A percentile compares a stretch with the other conserved stretches of the same genome.
phyloP scores from a whole-genome alignment of 208 protist genomes.

The Porcisia hertigi region DNA sequence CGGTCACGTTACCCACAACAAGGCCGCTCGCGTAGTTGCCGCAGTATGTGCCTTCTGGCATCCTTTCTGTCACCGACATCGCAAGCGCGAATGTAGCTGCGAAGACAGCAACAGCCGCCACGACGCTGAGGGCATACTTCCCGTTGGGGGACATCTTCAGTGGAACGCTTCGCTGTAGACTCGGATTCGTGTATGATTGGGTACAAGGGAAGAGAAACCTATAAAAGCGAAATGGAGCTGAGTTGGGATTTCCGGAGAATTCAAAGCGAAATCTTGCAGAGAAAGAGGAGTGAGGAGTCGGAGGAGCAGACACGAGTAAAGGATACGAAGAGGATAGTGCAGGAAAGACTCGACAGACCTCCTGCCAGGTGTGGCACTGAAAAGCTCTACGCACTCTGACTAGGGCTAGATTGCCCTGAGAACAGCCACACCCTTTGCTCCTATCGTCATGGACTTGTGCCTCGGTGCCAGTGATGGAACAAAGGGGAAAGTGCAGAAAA shows the following conservation, averaged over 20 bases:
- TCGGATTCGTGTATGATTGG: not conserved
- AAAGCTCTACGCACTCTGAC: not conserved
- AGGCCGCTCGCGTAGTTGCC: constrained; percentile 51
- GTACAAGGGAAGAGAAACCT: not conserved
- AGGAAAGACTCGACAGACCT: not conserved
- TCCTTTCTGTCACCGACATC: constrained; percentile 3
- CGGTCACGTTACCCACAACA: constrained; percentile 46
- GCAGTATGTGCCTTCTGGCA: constrained; percentile 52
- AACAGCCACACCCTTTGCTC: not conserved
- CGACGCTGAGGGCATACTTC: not conserved
- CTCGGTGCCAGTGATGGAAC: not conserved
- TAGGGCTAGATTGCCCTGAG: not conserved
- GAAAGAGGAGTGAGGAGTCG: not conserved
- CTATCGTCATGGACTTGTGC: not conserved
- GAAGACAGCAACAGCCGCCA: not conserved
- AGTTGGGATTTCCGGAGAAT: not conserved
- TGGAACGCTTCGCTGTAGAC: not conserved
- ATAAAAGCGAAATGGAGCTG: not conserved
- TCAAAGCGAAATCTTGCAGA: not conserved
- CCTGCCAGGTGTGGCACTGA: not conserved
- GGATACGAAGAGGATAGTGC: not conserved
- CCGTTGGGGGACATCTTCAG: not conserved
- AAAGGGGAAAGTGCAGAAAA: not conserved
- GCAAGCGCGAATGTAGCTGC: not conserved
- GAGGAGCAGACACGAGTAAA: not conserved